Evolutionary conservation across 371 early-diverging fungal genomes (phyloP).

Genomic region (Mortierella sp.): DNA sequence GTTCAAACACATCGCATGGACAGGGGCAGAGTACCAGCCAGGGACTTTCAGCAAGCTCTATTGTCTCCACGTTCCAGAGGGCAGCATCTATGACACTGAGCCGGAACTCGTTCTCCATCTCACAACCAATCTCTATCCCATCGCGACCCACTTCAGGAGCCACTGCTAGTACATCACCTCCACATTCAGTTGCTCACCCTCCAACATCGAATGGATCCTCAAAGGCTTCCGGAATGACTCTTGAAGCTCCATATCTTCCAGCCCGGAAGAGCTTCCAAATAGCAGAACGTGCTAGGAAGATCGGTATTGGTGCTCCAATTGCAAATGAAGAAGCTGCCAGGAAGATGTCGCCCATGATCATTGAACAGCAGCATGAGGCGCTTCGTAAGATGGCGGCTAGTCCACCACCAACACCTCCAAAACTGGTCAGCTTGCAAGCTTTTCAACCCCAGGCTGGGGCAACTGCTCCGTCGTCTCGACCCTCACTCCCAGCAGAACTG

Average conservation of each 20-base stretch:
- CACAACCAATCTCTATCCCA: constrained; percentile 31
- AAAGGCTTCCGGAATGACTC: background rate
- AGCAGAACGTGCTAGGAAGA: constrained; percentile 55
- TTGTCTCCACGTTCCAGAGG: constrained; percentile 39
- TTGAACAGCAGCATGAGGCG: constrained; percentile 52
- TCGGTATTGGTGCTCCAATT: constrained; percentile 63
- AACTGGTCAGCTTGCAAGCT: background rate
- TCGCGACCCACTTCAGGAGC: constrained; percentile 21
- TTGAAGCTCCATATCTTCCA: constrained; percentile 28
- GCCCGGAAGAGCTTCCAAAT: constrained; percentile 55
- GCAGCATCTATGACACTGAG: constrained; percentile 43
- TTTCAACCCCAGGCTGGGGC: background rate
- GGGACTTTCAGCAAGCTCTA: constrained; percentile 30
- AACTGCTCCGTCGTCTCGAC: no score
- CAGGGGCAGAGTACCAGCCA: constrained; percentile 10
- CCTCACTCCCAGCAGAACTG: constrained; percentile 69
- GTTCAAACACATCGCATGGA: constrained; percentile 2
- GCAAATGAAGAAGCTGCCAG: constrained; percentile 57
- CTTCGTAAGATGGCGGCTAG: constrained; percentile 48
- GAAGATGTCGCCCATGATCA: constrained; percentile 53
- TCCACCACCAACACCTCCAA: constrained; percentile 30
- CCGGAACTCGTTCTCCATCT: constrained; percentile 9
- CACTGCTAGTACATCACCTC: background rate
- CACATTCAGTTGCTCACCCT: constrained; percentile 34
- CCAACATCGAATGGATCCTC: constrained; percentile 6